Evolutionary conservation across 2,329 filamentous ascomycete species (phyloP), one percentile per base, ranked within the genome.

Genomic region (Fusarium nisikadoi): DNA sequence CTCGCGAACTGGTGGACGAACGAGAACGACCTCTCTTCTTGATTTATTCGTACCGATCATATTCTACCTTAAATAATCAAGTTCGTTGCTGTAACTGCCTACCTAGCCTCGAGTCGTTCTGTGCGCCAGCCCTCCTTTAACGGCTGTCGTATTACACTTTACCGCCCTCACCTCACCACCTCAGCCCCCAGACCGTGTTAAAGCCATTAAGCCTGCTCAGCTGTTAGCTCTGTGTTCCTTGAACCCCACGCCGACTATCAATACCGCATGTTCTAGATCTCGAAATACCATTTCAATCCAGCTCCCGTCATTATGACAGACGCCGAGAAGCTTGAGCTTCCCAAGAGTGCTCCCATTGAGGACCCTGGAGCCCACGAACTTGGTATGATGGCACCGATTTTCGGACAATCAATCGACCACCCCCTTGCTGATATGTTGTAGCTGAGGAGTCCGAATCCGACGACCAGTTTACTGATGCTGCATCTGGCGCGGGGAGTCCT

Each of bases 391-490:
- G 56, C 35, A 46, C 43, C 45, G 25, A 29, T 17, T 25, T 50
- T 54, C 41, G 50, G 33, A 62, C 43, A 59, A 20, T 45, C 43
- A 59, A 20, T 45, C 46, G 25, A 16, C 23, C 35, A 33, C 20
- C 23, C 20, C 33, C 29, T 47, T 69, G 62, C 79, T 82, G 70
- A 82, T 74, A 56, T 57, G 36, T 39, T 29, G 27, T 46, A 80
- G 80, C 79, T 81, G 87, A 87, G 66, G 84, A 84, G 35, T 91
- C 90, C 53, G 90, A 92, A 70, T 91, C 89, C 33, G 90, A 92
- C 49, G 90, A 92, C 73, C 90, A 92, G 81, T 92, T 91, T 80
- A 91, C 88, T 55, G 90, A 92, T 78, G 90, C 90, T 38, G 88
- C 88, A 60, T 90, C 89, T 38, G 86, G 80, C 62, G 83, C 78